phyloP scores from a whole-genome alignment of 345 rosid genomes.

The Corymbia maculata region DNA sequence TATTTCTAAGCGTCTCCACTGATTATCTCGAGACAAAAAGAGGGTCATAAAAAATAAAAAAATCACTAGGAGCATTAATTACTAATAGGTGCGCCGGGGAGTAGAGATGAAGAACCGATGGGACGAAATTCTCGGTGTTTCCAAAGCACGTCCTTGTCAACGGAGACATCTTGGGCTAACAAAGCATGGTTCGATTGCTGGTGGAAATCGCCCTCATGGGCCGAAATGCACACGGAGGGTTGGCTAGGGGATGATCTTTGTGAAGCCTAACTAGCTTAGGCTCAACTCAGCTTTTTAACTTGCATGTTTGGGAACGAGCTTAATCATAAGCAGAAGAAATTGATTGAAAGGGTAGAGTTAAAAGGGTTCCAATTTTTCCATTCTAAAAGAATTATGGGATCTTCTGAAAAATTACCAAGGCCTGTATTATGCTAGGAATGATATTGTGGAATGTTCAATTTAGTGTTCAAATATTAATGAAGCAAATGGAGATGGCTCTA shows the following conservation, averaged over 20 bases:
- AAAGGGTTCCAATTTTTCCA: background rate
- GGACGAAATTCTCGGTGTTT: background rate
- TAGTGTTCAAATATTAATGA: background rate
- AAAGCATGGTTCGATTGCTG: background rate
- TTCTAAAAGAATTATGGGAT: background rate
- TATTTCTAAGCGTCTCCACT: background rate
- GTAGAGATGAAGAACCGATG: background rate
- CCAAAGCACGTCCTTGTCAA: background rate
- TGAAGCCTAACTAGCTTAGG: background rate
- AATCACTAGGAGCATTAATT: background rate
- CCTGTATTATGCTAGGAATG: background rate
- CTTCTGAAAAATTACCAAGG: background rate
- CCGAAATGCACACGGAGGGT: background rate
- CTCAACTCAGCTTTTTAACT: background rate
- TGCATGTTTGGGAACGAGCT: background rate
- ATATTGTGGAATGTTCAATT: background rate
- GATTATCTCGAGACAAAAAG: background rate
- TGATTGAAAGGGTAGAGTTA: background rate
- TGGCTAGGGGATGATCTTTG: background rate
- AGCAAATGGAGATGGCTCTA: background rate
- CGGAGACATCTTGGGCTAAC: background rate
- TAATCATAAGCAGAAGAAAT: background rate
- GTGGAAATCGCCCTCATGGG: background rate
- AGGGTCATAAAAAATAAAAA: background rate
- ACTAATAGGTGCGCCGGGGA: background rate